phyloP scores from a whole-genome alignment of 2,329 filamentous ascomycete genomes.

The Camillea tinctor region DNA sequence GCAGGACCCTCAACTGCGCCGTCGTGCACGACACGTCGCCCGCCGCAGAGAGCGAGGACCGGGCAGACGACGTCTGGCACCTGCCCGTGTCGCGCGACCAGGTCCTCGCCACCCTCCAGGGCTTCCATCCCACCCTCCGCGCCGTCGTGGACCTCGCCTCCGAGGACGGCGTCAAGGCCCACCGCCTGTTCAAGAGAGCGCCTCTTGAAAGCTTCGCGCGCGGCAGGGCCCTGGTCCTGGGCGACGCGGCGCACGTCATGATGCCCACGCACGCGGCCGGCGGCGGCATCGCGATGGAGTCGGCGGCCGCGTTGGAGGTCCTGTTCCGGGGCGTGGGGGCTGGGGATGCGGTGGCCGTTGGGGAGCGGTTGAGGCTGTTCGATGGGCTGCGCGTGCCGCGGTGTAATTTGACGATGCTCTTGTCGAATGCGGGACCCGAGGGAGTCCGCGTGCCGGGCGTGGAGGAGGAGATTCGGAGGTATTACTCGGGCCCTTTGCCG shows the following conservation, averaged over 20 bases:
- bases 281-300: slow-evolving; percentile 13
- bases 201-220: slow-evolving; percentile 18
- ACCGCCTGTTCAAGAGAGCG: slow-evolving; percentile 14
- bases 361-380: slow-evolving; percentile 13
- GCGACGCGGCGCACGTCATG: slow-evolving; percentile 20
- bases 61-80: slow-evolving; percentile 9
- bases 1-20: slow-evolving; percentile 14
- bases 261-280: slow-evolving; percentile 20
- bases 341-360: background rate
- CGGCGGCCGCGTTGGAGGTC: slow-evolving; percentile 13
- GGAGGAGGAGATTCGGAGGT: slow-evolving; percentile 16
- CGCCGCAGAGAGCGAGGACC: background rate
- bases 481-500: slow-evolving; percentile 13
- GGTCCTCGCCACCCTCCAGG: slow-evolving; percentile 10
- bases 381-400: slow-evolving; percentile 17
- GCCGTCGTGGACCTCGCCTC: slow-evolving; percentile 13
- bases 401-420: slow-evolving; percentile 19
- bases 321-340: slow-evolving; percentile 2
- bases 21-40: slow-evolving; percentile 15
- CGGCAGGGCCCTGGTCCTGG: slow-evolving; percentile 13
- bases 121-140: slow-evolving; percentile 14
- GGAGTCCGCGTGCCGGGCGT: slow-evolving; percentile 7
- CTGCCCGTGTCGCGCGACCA: slow-evolving; percentile 3
- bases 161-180: slow-evolving; percentile 18
- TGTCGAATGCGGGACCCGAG: slow-evolving; percentile 18